Percentiles rank a stretch among this genome's conserved stretches.
These are phyloP conservation scores for Akanthomyces dipterigenus DNA, from an alignment of 2,329 filamentous ascomycete species.

Conservation along the genomic window DNA sequence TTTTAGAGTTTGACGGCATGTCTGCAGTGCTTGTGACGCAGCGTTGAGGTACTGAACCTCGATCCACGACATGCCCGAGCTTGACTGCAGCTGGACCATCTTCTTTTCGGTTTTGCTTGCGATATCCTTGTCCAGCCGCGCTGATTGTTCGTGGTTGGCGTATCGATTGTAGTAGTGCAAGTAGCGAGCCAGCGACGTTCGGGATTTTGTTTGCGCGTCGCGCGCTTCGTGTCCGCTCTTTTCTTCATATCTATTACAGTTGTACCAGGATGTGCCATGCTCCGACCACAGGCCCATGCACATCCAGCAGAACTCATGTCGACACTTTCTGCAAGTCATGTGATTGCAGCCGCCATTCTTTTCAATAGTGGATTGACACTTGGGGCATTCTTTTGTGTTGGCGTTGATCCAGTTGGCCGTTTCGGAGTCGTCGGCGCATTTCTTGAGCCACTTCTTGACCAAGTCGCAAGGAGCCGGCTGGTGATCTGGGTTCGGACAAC, in stretches of 20 bases:
- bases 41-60: constrained; percentile 96
- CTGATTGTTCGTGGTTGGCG: constrained; percentile 96
- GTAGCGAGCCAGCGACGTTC: constrained; percentile 90
- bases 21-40: constrained; percentile 87
- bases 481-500: constrained; percentile 82
- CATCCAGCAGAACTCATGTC: constrained; percentile 99
- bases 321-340: constrained; percentile 95
- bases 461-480: constrained; percentile 87
- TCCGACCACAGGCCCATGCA: constrained; percentile 99
- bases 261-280: constrained; percentile 99
- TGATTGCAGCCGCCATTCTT: constrained; percentile 98
- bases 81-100: constrained; percentile 92
- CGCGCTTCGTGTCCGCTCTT: constrained; percentile 87
- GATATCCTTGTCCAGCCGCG: constrained; percentile 92
- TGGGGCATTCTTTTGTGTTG: constrained; percentile 96
- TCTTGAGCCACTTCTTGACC: constrained; percentile 94
- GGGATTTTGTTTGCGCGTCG: constrained; percentile 84
- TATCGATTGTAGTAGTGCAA: constrained; percentile 99
- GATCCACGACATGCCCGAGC: constrained; percentile 97
- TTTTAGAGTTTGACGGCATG: constrained; percentile 95
- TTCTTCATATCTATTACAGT: constrained; percentile 95
- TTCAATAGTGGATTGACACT: constrained; percentile 93
- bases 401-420: constrained; percentile 99
- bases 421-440: constrained; percentile 96
- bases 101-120: constrained; percentile 97